A percentile compares a stretch with the other conserved stretches of the same genome.
These are phyloP conservation scores for Candida sanyaensis DNA, from an alignment of 1,139 yeast genomes.

Conservation along the genomic window DNA sequence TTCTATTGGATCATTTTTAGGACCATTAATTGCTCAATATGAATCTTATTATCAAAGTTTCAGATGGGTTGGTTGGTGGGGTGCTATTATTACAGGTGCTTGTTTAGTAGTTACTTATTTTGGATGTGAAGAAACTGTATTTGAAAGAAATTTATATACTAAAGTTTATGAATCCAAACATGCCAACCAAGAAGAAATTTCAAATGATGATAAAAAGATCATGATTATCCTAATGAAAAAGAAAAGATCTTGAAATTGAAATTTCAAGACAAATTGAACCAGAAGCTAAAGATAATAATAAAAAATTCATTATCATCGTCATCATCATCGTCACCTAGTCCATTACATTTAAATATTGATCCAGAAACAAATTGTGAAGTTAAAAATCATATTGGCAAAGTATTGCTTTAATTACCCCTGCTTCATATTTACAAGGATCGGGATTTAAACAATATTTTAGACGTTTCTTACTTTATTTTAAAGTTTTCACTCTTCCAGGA, in stretches of 20 bases:
- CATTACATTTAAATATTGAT: conserved; percentile 2
- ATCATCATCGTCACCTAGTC: neutral
- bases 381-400: conserved; percentile 51
- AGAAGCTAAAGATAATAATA: neutral
- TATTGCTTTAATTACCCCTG: conserved; percentile 65
- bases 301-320: no score
- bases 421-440: conserved; percentile 63
- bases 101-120: conserved; percentile 56
- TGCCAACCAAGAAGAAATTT: neutral
- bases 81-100: conserved; percentile 68
- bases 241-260: neutral
- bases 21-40: conserved; percentile 65
- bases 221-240: neutral
- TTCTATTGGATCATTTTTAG: conserved; percentile 79
- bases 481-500: conserved; percentile 76
- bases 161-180: conserved; percentile 7
- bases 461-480: conserved; percentile 57
- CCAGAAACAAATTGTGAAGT: conserved; percentile 31
- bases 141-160: conserved; percentile 38
- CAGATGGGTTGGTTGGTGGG: conserved; percentile 86
- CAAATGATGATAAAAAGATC: neutral
- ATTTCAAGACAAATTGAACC: neutral
- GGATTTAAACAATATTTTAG: conserved; percentile 71
- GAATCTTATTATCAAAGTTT: conserved; percentile 41
- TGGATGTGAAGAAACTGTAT: conserved; percentile 74